Base-by-base conservation (phyloP, 176 grass and related monocot genomes). In the Oryza punctata region DNA sequence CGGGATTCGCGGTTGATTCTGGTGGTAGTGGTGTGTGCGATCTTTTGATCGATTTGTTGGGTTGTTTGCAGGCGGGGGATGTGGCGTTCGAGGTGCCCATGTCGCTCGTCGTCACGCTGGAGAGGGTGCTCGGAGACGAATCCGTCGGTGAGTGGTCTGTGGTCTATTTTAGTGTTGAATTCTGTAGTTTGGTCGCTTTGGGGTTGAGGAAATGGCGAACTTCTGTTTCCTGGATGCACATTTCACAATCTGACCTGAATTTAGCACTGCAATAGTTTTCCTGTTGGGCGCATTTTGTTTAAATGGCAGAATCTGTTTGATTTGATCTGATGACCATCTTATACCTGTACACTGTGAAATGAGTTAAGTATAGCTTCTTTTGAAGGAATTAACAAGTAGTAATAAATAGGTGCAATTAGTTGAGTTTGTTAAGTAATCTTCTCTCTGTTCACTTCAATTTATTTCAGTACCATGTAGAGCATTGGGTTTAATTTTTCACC, bases 91-190 rank as follows among this genome's bases (percentile, higher is more conserved):
- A 80, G 61, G 87, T 99, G 76, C 96, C 96, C 23, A 99, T 94
- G 82, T 94, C 89, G 38, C 81, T 96, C 16, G 91, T 94, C 9
- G 96, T 99, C 26, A 99, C 96, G 3, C 85, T 99, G 61, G 96
- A 99, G 75, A 74, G 91, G 69, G 96, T 99, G 68, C 80, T 99
- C 2, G 96, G 96, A 64, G 92, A 99, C 40, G 96, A 99, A 44
- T 96, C 89, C 7, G 83, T 99, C 0, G 96, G 96, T 99, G 87
- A 94, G 87, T 66, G 69, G 57, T 63, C 11, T 14, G 80, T n/a
- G 27, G 38, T 76, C 71, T 49, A 13, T 19, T 61, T 23, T 26
- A 50, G 10, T 23, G 7, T 70, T 41, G 28, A 63, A 1, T 43
- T 81, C 21, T 52, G 1, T 72, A 8, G 54, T 8, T 67, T 84